These are phyloP conservation scores for Sphaerosporella brunnea DNA, from an alignment of 495 filamentous ascomycete genomes.

Conservation along the genomic window DNA sequence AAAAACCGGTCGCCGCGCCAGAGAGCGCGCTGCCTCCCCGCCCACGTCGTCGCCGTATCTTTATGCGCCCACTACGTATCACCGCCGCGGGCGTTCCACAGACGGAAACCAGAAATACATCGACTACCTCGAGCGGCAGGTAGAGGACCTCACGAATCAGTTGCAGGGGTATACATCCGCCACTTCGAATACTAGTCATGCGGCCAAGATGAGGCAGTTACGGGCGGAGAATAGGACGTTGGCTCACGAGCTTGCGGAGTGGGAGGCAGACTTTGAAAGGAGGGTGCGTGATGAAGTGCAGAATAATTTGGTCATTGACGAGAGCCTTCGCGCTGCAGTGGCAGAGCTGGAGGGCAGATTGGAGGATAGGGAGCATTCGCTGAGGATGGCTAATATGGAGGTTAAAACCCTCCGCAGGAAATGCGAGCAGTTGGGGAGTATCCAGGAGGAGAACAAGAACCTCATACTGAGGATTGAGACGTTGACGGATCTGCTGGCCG, in stretches of 20 bases:
- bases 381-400: constrained; percentile 15
- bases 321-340: constrained; percentile 11
- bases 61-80: background rate
- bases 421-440: constrained; percentile 21
- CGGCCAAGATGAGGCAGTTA: constrained; percentile 28
- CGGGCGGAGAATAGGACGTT: constrained; percentile 27
- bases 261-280: constrained; percentile 31
- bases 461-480: constrained; percentile 29
- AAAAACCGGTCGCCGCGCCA: background rate
- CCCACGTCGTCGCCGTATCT: constrained; percentile 3
- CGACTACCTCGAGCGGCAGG: constrained; percentile 34
- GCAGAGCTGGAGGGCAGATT: constrained; percentile 11
- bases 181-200: constrained; percentile 23
- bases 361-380: constrained; percentile 10
- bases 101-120: constrained; percentile 28
- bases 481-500: constrained; percentile 28
- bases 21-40: background rate
- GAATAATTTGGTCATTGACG: constrained; percentile 23
- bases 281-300: constrained; percentile 29
- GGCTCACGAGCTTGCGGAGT: constrained; percentile 28
- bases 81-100: constrained; percentile 7
- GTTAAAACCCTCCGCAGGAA: constrained; percentile 23
- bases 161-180: constrained; percentile 29
- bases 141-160: constrained; percentile 29
- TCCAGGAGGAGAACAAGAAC: constrained; percentile 28